Evolutionary conservation across 1,139 yeast species (phyloP).

Genomic region (Geotrichum macrosporum): DNA sequence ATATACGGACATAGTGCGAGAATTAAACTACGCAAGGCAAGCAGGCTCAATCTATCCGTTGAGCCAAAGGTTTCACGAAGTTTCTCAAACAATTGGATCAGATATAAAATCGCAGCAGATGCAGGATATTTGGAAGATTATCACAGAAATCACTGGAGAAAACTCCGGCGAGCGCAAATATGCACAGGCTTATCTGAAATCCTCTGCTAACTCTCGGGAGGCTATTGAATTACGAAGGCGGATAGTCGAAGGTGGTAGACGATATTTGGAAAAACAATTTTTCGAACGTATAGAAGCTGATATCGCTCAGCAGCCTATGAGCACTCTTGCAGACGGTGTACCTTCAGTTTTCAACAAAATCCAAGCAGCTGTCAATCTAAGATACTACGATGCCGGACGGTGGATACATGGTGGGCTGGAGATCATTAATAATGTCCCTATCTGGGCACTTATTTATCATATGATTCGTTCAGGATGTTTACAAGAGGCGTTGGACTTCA

Average conservation of each 20-base stretch:
- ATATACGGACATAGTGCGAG: conserved; percentile 46
- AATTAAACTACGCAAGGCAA: conserved; percentile 66
- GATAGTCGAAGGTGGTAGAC: conserved; percentile 54
- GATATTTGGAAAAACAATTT: conserved; percentile 71
- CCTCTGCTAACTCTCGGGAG: conserved; percentile 26
- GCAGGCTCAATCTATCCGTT: conserved; percentile 48
- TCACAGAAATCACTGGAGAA: conserved; percentile 34
- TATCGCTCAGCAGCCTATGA: conserved; percentile 58
- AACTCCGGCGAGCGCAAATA: conserved; percentile 47
- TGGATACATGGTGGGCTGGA: conserved; percentile 53
- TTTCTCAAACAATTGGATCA: conserved; percentile 33
- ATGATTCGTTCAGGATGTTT: conserved; percentile 78
- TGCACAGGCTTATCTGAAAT: conserved; percentile 36
- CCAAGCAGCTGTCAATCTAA: conserved; percentile 55
- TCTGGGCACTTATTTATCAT: conserved; percentile 89
- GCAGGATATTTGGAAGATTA: conserved; percentile 39
- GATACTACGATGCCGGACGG: conserved; percentile 40
- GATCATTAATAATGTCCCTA: conserved; percentile 74
- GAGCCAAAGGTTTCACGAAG: conserved; percentile 51
- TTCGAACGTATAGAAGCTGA: conserved; percentile 67
- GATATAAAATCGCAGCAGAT: conserved; percentile 39
- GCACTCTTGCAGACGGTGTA: conserved; percentile 53
- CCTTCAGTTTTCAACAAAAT: conserved; percentile 71
- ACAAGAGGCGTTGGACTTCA: conserved; percentile 67
- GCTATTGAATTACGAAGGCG: conserved; percentile 44